These are phyloP conservation scores for Penicillium silybi DNA, from an alignment of 495 filamentous ascomycete genomes.

Conservation along the genomic window DNA sequence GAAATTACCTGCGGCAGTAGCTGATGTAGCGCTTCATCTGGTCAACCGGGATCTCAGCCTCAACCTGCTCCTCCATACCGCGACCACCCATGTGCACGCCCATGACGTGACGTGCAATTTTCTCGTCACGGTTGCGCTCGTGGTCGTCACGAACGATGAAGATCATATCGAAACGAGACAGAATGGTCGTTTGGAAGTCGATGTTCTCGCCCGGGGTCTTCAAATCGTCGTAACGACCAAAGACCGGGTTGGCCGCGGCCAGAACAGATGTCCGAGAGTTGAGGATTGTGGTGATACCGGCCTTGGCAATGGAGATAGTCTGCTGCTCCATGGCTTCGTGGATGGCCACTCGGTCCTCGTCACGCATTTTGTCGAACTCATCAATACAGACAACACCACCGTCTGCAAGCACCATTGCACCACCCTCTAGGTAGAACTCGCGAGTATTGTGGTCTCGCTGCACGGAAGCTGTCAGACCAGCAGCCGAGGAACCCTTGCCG, in stretches of 20 bases:
- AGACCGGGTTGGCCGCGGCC: slow-evolving; percentile 95
- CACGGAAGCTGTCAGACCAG: slow-evolving; percentile 96
- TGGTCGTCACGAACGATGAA: slow-evolving; percentile 98
- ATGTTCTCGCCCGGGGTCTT: slow-evolving; percentile 98
- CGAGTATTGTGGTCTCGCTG: slow-evolving; percentile 87
- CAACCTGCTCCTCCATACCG: slow-evolving; percentile 74
- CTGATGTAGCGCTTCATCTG: slow-evolving; percentile 98
- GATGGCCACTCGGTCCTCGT: slow-evolving; percentile 97
- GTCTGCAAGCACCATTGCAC: slow-evolving; percentile 98
- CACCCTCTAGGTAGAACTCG: slow-evolving; percentile 97
- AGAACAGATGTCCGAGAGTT: slow-evolving; percentile 95
- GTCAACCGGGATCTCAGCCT: slow-evolving; percentile 85
- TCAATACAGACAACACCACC: slow-evolving; percentile 99
- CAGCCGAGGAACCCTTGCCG: slow-evolving; percentile 96
- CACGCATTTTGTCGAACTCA: slow-evolving; percentile 99
- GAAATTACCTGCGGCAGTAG: slow-evolving; percentile 86
- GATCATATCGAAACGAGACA: slow-evolving; percentile 99
- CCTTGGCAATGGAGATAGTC: slow-evolving; percentile 99
- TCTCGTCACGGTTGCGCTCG: slow-evolving; percentile 83
- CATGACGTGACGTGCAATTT: slow-evolving; percentile 96
- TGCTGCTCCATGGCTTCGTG: slow-evolving; percentile 99
- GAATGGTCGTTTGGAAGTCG: slow-evolving; percentile 98
- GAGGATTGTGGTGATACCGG: slow-evolving; percentile 96
- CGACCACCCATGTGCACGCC: slow-evolving; percentile 92
- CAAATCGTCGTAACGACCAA: slow-evolving; percentile 96